Base-by-base conservation (phyloP, 2,329 filamentous ascomycete species). In the Botrytis medusae region DNA sequence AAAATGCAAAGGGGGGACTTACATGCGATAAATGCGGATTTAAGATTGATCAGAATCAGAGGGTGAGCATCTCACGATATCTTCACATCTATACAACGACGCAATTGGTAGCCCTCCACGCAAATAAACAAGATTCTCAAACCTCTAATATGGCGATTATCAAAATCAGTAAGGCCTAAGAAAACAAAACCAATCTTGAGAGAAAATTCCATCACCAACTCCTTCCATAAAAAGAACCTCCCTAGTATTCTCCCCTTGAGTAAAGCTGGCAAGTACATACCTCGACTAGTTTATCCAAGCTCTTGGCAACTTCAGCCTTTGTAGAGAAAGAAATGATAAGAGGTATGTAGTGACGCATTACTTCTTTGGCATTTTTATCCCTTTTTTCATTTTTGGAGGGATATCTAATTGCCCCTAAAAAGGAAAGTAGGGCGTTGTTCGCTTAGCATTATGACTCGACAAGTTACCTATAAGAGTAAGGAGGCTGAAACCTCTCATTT, bases 281-380 rank as follows among this genome's bases (percentile, higher is more conserved):
- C 46, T 67, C 16, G 9, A 25, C 6, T n/a, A 67, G 8, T 67
- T 54, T 37, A 18, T 32, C 48, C 16, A 51, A 57, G 34, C 25
- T 57, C 65, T 68, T 68, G 65, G 65, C 65, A n/a, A 54, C 46
- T 29, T 51, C 22, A 67, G 64, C 64, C 22, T 51, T 51, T 44
- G 4, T n/a, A 51, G 12, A 51, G 63, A 16, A 48, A 12, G 12
- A 34, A 8, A 25, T 2, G 20, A 51, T 8, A 37, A 34, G 3
- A 42, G 25, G 34, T 29, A 65, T 32, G 18, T 65, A 48, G 44
- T 32, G 40, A 25, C 29, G 62, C 29, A 14, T 25, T 48, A 22
- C 9, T 14, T 22, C 8, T 63, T 34, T 18, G 2, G 2, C 18
- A 12, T 6, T 14, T 32, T 25, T 14, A 48, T 65, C 22, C 42